Conservation (phyloP, 2,329 filamentous ascomycete genomes). For the Penicillium sp. region DNA sequence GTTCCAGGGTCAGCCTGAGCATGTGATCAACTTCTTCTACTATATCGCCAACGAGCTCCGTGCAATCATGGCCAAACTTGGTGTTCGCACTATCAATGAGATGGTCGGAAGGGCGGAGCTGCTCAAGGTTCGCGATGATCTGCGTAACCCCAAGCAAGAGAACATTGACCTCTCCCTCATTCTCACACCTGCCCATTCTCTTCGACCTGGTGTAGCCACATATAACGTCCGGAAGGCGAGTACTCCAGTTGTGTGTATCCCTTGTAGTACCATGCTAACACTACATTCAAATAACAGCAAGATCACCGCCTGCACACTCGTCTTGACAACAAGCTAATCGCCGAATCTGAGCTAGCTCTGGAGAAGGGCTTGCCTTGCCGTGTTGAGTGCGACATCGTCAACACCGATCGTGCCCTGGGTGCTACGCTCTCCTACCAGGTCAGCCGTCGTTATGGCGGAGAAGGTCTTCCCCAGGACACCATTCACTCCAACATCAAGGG, state of each 20-base stretch:
- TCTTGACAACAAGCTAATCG: conserved; percentile 95
- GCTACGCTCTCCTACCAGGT: conserved; percentile 96
- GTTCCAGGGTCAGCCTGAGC: conserved; percentile 89
- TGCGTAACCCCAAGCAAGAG: conserved; percentile 84
- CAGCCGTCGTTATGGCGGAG: conserved; percentile 88
- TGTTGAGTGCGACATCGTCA: conserved; percentile 95
- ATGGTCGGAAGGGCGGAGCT: conserved; percentile 94
- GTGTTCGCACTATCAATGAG: conserved; percentile 94
- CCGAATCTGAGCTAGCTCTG: conserved; percentile 89
- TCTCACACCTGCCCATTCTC: conserved; percentile 91
- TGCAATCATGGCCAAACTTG: conserved; percentile 95
- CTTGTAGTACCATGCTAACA: no score
- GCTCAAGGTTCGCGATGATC: conserved; percentile 83
- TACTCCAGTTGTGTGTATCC: no score
- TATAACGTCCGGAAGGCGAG: conserved; percentile 85
- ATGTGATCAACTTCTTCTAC: conserved; percentile 99
- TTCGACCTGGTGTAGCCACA: conserved; percentile 90
- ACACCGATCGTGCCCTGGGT: conserved; percentile 92
- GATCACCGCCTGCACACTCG: conserved; percentile 92
- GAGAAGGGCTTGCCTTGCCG: conserved; percentile 92
- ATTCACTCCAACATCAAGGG: conserved; percentile 97
- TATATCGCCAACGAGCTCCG: conserved; percentile 95
- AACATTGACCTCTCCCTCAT: conserved; percentile 94
- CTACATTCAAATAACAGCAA: conserved; percentile 54
- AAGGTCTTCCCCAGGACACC: conserved; percentile 86